A percentile compares a stretch with the other conserved stretches of the same genome.
Conservation (phyloP, 106 monocot species). For the Acorus calamus region DNA sequence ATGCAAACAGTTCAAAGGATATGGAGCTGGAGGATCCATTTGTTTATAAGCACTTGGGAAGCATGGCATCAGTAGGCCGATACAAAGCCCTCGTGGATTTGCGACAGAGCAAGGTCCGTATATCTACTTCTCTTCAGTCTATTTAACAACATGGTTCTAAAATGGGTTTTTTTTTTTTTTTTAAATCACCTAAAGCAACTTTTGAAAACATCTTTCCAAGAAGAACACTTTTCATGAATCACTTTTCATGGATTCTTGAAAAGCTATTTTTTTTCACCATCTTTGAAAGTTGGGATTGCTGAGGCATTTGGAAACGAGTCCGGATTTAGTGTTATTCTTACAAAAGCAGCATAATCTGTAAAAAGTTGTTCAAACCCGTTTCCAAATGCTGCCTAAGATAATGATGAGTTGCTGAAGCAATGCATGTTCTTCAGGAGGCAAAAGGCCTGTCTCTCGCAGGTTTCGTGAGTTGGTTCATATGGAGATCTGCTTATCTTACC, state of each 20-base stretch:
- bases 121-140: neutral
- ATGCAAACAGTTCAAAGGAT: slow-evolving; percentile 39
- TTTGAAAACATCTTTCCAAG: too few species aligned
- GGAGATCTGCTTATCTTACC: slow-evolving; percentile 85
- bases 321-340: too few species aligned
- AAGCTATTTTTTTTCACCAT: too few species aligned
- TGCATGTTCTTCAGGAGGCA: slow-evolving; percentile 36
- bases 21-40: slow-evolving; percentile 59
- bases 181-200: neutral
- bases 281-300: too few species aligned
- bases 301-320: too few species aligned
- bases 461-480: slow-evolving; percentile 89
- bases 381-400: too few species aligned
- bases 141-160: neutral
- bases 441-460: slow-evolving; percentile 77
- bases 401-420: neutral
- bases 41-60: slow-evolving; percentile 88
- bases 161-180: neutral
- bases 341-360: too few species aligned
- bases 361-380: too few species aligned
- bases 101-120: slow-evolving; percentile 77
- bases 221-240: too few species aligned
- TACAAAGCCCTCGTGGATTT: slow-evolving; percentile 97
- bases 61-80: slow-evolving; percentile 95
- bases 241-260: too few species aligned